These are phyloP conservation scores for Phytophthora citricola DNA, from an alignment of 352 stramenopile genomes.

Conservation along the genomic window DNA sequence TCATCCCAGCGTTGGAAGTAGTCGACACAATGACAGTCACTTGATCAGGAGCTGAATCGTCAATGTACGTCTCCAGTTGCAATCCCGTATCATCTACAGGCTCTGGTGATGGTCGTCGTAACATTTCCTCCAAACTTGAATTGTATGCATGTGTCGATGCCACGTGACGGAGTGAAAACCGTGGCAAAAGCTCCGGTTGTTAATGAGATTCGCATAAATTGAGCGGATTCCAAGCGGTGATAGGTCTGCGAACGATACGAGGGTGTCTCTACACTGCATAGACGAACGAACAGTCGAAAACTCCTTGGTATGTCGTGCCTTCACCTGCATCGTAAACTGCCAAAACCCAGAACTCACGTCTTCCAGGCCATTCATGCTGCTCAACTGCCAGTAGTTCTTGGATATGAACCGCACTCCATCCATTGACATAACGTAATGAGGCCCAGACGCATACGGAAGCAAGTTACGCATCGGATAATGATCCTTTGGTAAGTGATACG, in stretches of 20 bases:
- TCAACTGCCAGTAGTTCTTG: conserved; percentile 41
- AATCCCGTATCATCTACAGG: not conserved
- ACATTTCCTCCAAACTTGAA: conserved; percentile 17
- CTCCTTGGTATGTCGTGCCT: conserved; percentile 19
- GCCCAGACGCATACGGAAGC: conserved; percentile 47
- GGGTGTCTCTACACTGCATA: conserved; percentile 34
- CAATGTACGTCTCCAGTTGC: not conserved
- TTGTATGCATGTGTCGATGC: conserved; percentile 8
- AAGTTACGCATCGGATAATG: conserved; percentile 44
- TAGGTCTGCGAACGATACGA: conserved; percentile 60
- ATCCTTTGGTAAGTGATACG: conserved; percentile 42
- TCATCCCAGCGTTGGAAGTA: conserved; percentile 8
- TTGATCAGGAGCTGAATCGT: not conserved
- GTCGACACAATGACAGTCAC: conserved; percentile 20
- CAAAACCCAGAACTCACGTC: conserved; percentile 72
- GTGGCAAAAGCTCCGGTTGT: conserved; percentile 23
- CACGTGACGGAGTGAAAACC: conserved; percentile 21
- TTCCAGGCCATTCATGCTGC: conserved; percentile 53
- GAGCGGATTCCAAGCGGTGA: conserved; percentile 45
- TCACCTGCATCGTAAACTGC: conserved; percentile 53
- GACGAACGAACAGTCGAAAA: conserved; percentile 25
- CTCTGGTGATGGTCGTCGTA: conserved; percentile 6
- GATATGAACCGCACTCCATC: conserved; percentile 52
- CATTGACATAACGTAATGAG: conserved; percentile 63
- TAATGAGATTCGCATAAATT: conserved; percentile 53